Base-by-base conservation (phyloP, 2,329 filamentous ascomycete species). In the Aspergillus sp. region DNA sequence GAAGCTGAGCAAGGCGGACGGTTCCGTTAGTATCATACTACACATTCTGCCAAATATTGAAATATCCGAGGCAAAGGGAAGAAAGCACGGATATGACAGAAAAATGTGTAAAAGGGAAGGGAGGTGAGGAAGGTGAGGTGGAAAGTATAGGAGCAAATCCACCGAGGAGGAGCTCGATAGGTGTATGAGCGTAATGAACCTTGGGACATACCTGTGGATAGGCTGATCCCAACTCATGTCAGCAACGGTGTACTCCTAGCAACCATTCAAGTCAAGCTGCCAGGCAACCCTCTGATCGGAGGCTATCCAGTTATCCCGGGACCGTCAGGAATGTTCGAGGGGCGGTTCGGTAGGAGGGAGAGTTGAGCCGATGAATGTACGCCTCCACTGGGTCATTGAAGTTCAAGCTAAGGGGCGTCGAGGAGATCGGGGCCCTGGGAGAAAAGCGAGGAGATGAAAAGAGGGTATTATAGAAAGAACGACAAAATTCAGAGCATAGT, bases 221-320 rank as follows among this genome's bases (percentile, higher is more conserved):
- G 75, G 75, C 59, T 74, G 71, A 74, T 77, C 75, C 74, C 74
- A 77, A 76, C 71, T 77, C 75, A 77, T 77, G 73, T 73, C 75
- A 75, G 73, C 74, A 70, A 69, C 64, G 63, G 54, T 61, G 48
- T 63, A 65, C 68, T 64, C 68, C 68, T 65, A 68, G 70, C 72
- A 71, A 74, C 70, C 73, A 76, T 75, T 66, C 64, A 75, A 68
- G 55, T 66, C 59, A 58, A 72, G 66, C 66, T 67, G 68, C 67
- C 71, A 69, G 68, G 68, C 68, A 74, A 73, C 67, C 66, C 62
- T 65, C 61, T 62, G 63, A 61, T 59, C 52, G 56, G 48, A 61
- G 56, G 49, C 53, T n/a, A 59, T 64, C 58, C 52, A 68, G 61
- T 61, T 66, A 60, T 52, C 60, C 60, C 58, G 55, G 58, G 48